Base-by-base conservation (phyloP, 805 yeast genomes). In the Kregervanrija pseudodelftensis region DNA sequence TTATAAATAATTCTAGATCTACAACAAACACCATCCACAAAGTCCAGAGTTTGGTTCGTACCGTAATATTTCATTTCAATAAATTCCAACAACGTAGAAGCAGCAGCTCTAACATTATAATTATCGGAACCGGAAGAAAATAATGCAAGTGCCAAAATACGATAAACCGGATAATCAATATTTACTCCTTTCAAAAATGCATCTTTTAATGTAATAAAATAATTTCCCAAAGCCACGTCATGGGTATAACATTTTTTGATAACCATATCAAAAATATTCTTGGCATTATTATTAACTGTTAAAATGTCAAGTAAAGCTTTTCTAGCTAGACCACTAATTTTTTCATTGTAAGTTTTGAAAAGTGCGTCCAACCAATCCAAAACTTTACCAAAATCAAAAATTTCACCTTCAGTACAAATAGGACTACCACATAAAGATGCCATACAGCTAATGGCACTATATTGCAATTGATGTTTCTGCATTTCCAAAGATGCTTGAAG, bases 1-100 rank as follows among this genome's bases (percentile, higher is more conserved):
- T 89, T 89, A 67, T 84, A 90, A 4, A 93, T 88, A 7, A 88
- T 85, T 53, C 84, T 79, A 7, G 95, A 83, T 32, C 78, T 73
- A 49, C 88, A 85, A 41, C 82, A 76, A 11, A 88, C 76, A 33
- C 86, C 73, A 56, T 86, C 91, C 33, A 78, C 74, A 57, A 78
- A 86, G 16, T 74, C 74, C 8, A 73, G 73, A 2, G 82, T 66
- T 12, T 74, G 70, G 0, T 79, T 69, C 1, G 80, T 70, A 32
- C 77, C 74, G 51, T 74, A 82, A 28, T 77, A 61, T 33, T 75
- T 71, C 34, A 68, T 63, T 58, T 91, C 98, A 5, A 85, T 74
- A 30, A 72, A 73, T 36, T 75, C 77, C 44, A 91, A 62, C n/a
- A 91, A 64, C 31, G 75, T 76, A 30, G 88, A 79, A 0, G 97